phyloP scores from a whole-genome alignment of 495 filamentous ascomycete species.

The Aspergillus taichungensis region DNA sequence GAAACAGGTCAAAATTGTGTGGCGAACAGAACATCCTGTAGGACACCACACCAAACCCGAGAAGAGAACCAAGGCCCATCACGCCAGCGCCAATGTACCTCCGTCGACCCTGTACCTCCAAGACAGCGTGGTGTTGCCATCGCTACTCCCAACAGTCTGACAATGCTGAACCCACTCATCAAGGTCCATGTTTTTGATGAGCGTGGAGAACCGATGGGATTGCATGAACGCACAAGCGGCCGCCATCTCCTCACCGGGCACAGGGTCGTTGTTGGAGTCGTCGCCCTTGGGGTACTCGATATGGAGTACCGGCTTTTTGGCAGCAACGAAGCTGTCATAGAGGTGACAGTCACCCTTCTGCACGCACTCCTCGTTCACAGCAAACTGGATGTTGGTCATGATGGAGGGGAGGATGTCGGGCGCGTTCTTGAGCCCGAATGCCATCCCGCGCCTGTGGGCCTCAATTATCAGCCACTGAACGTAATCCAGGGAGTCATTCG shows the following conservation, averaged over 20 bases:
- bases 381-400: constrained; percentile 51
- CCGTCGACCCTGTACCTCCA: no score
- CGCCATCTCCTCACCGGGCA: constrained; percentile 19
- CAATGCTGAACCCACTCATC: constrained; percentile 51
- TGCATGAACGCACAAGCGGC: constrained; percentile 28
- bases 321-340: constrained; percentile 47
- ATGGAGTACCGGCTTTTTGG: constrained; percentile 62
- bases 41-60: no score
- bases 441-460: constrained; percentile 38
- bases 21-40: no score
- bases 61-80: no score
- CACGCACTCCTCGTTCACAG: constrained; percentile 66
- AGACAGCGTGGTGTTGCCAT: no score
- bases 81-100: no score
- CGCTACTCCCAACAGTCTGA: constrained; percentile 2
- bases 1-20: no score
- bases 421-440: constrained; percentile 60
- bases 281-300: constrained; percentile 56
- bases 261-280: constrained; percentile 23
- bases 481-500: constrained; percentile 46
- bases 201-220: constrained; percentile 47
- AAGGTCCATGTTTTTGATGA: constrained; percentile 56
- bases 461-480: constrained; percentile 48
- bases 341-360: constrained; percentile 48
- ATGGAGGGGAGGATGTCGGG: constrained; percentile 49